Base-by-base conservation (phyloP, 2,329 filamentous ascomycete species). In the Talaromyces sp. region DNA sequence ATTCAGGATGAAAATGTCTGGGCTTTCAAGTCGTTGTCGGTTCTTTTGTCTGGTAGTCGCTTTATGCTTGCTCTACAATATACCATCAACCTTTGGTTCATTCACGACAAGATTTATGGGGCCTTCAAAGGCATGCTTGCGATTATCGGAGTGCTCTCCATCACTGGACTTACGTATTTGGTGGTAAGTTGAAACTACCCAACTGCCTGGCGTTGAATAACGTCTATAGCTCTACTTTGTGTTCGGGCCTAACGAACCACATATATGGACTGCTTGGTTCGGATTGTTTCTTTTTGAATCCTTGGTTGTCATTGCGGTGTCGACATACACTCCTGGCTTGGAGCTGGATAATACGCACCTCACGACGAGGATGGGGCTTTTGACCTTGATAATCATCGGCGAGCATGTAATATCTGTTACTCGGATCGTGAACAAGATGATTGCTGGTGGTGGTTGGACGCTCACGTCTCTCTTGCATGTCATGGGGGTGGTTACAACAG, bases 301-400 rank as follows among this genome's bases (percentile, higher is more conserved):
- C 19, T 64, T 81, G 19, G 66, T 78, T 5, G 80, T 82, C 4
- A 78, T 88, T 35, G 71, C 71, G 4, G 73, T 86, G 4, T 86
- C 86, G 10, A 81, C 79, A 55, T 71, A 77, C 26, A 87, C 80
- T 69, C 77, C 81, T 3, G 80, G 83, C 55, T 77, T 88, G 50
- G 84, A 83, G 58, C 86, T 89, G 67, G 81, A 84, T 62, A 78
- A 82, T 59, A 88, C 84, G 0, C 84, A 88, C 68, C 70, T 89
- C 58, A 85, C 86, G 67, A 84, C 86, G 66, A 80, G 87, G 10
- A 82, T 89, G 80, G 82, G 81, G 13, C 76, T 88, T 2, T 75
- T 89, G 59, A 89, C 86, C 0, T 77, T 88, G 54, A 87, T 89
- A 62, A 85, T 89, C 59, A 81, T 89, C 61, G 86, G 86, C 14